Evolutionary conservation across 1,284 basidiomycete species (phyloP), one percentile per base, ranked within the genome.

Genomic region (Thecaphora thlaspeos): DNA sequence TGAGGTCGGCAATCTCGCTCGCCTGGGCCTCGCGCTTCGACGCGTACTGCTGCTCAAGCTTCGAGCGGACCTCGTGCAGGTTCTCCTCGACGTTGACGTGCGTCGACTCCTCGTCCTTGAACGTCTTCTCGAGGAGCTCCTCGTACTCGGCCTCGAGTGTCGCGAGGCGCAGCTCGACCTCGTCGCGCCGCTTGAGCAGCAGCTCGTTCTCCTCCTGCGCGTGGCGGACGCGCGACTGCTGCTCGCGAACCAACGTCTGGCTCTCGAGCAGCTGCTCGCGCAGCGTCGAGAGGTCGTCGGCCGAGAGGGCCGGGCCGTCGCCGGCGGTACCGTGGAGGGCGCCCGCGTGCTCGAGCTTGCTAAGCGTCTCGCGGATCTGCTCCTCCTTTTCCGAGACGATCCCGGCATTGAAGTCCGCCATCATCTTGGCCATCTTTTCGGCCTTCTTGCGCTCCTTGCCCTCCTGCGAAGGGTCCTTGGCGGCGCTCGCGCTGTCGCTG

Each of bases 341-440:
- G 40, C 57, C 50, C 5, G 61, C 59, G 82, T 66, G 75, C 62
- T 94, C 89, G 65, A 97, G 83, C 77, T 92, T 92, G 23, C 85
- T 82, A 53, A 95, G 82, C 44, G 90, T 84, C 46, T 87, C 84
- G 52, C 91, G 87, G 70, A 95, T 84, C 70, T 91, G 88, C 72
- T 93, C 90, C 78, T 94, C 91, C 81, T 91, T 90, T 81, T 94
- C 91, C 37, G 90, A 91, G 78, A 93, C 69, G 88, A 85, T 81
- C 93, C 93, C 72, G 30, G 71, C 63, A 49, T 71, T 73, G 73
- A 98, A 95, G 80, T 95, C 94, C 59, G 93, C 91, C 93, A 99
- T 96, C 91, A 99, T 95, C 68, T 94, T 83, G n/a, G 90, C 92
- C 88, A 99, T 91, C 84, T 95, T 95, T 81, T 97, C 94, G 73